Conservation (phyloP, 2,329 filamentous ascomycete species). For the Cephalotrichum gorgonifer region DNA sequence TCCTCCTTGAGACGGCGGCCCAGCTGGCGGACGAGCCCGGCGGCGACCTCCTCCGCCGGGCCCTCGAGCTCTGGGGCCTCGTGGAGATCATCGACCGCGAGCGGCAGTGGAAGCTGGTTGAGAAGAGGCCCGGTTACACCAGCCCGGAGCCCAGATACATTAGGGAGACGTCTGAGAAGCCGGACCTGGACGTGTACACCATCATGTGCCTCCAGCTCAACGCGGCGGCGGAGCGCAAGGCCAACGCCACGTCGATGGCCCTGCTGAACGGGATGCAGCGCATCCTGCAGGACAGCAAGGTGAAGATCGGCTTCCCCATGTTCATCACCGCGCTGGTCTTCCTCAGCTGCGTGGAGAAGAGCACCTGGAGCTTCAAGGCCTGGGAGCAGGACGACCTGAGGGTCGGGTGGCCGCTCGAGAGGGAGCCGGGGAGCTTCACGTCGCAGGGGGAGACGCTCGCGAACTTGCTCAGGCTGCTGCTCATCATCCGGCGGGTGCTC, state of each 20-base stretch:
- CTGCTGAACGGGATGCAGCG: constrained; percentile 52
- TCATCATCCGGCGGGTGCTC: constrained; percentile 48
- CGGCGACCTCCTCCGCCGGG: constrained; percentile 44
- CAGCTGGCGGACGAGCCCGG: constrained; percentile 33
- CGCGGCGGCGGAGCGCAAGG: constrained; percentile 54
- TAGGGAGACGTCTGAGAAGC: constrained; percentile 34
- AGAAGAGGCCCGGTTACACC: constrained; percentile 31
- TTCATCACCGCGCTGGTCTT: constrained; percentile 53
- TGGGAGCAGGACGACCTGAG: constrained; percentile 54
- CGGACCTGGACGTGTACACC: constrained; percentile 46
- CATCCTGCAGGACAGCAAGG: constrained; percentile 49
- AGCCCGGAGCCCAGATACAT: constrained; percentile 31
- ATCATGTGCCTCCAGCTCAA: constrained; percentile 55
- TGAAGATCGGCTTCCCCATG: constrained; percentile 48
- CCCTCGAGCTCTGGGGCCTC: constrained; percentile 53
- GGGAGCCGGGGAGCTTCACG: constrained; percentile 43
- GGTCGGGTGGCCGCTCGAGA: constrained; percentile 50
- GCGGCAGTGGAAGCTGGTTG: constrained; percentile 47
- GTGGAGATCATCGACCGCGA: constrained; percentile 57
- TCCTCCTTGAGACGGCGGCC: constrained; percentile 44
- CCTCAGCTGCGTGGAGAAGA: constrained; percentile 57
- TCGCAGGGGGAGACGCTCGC: constrained; percentile 50
- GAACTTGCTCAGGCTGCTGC: constrained; percentile 48
- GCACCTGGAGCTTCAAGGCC: constrained; percentile 58
- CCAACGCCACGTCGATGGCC: constrained; percentile 45